Conservation (phyloP, 2,329 filamentous ascomycete genomes). For the Dactylellina leptospora region DNA sequence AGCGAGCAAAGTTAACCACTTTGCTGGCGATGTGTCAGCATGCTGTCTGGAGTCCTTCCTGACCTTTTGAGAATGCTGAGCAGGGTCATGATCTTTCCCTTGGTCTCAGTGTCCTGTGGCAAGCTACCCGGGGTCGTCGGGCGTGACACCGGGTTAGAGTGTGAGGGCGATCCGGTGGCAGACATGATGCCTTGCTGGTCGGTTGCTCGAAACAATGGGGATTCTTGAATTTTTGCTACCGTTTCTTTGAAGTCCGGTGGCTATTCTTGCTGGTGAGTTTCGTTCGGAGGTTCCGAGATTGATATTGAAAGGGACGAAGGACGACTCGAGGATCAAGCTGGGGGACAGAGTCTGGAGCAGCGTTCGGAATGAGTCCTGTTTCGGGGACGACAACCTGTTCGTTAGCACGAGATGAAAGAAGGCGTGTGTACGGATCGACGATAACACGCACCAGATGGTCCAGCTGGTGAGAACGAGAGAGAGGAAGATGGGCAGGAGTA, state of each 20-base stretch:
- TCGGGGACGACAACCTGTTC: no score
- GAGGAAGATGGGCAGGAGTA: no score
- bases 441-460: no score
- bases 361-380: no score
- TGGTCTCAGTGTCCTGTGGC: constrained; percentile 43
- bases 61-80: constrained; percentile 41
- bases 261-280: background rate
- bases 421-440: no score
- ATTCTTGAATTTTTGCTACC: background rate
- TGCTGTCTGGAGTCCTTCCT: constrained; percentile 6
- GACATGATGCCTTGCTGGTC: constrained; percentile 32
- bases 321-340: constrained; percentile 8
- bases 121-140: constrained; percentile 45
- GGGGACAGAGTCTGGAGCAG: no score
- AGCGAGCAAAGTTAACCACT: constrained; percentile 1
- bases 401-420: no score
- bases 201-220: background rate
- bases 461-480: constrained; percentile 18
- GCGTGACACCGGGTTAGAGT: constrained; percentile 47
- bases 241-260: constrained; percentile 4
- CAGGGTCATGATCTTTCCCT: constrained; percentile 34
- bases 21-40: background rate
- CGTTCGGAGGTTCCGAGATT: background rate
- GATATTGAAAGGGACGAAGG: background rate
- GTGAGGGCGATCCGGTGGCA: constrained; percentile 29